These are phyloP conservation scores for Annulohypoxylon nitens DNA, from an alignment of 495 filamentous ascomycete genomes.

Conservation along the genomic window DNA sequence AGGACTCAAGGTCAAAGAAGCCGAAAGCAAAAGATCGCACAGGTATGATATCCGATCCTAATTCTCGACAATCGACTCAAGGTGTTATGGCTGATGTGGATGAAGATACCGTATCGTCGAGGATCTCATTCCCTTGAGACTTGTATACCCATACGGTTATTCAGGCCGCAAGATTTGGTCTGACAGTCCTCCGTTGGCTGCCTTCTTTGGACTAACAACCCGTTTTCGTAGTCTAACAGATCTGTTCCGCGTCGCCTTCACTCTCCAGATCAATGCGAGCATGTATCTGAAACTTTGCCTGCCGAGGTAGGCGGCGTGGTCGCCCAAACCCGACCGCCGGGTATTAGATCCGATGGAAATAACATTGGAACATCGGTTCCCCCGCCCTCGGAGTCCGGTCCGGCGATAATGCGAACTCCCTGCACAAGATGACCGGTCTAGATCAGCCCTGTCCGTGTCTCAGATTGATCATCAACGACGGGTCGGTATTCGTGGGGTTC, in stretches of 20 bases:
- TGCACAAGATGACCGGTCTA: conserved; percentile 23
- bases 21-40: not conserved
- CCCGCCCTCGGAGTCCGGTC: conserved; percentile 41
- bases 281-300: not conserved
- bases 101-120: too few species aligned
- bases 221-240: not conserved
- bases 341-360: conserved; percentile 24
- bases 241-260: not conserved
- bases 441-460: conserved; percentile 18
- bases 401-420: conserved; percentile 23
- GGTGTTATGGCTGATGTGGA: not conserved
- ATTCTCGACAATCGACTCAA: not conserved
- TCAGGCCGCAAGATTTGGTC: not conserved
- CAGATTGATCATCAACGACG: not conserved
- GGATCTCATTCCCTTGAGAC: not conserved
- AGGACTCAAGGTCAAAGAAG: not conserved
- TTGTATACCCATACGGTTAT: too few species aligned
- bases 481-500: not conserved
- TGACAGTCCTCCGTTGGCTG: not conserved
- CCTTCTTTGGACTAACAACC: not conserved
- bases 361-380: conserved; percentile 17
- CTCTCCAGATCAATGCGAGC: not conserved
- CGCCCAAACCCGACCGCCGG: conserved; percentile 16
- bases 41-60: not conserved
- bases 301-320: conserved; percentile 11